Evolutionary conservation across 345 rosid genomes (phyloP).

Genomic region (Brassica rapa): DNA sequence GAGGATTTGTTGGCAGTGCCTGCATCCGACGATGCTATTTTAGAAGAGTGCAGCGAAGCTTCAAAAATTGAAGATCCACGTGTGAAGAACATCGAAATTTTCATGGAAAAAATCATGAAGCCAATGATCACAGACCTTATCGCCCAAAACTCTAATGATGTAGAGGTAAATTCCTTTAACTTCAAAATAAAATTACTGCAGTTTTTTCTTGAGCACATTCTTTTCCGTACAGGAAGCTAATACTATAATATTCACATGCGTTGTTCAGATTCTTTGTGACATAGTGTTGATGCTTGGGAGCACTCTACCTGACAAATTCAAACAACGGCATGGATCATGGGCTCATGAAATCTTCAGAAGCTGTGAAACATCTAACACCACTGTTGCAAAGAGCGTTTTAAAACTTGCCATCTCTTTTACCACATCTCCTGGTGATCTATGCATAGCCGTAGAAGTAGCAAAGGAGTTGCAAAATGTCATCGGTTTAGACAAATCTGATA

Average conservation of each 20-base stretch:
- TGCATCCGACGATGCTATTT: constrained; percentile 40
- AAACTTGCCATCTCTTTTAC: constrained; percentile 56
- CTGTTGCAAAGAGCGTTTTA: constrained; percentile 54
- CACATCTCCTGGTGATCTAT: constrained; percentile 58
- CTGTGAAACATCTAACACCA: constrained; percentile 45
- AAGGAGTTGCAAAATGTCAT: constrained; percentile 51
- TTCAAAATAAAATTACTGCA: background rate
- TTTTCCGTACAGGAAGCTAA: constrained; percentile 9
- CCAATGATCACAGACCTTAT: constrained; percentile 61
- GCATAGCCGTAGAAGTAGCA: constrained; percentile 51
- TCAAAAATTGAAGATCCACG: constrained; percentile 49
- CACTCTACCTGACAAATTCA: constrained; percentile 55
- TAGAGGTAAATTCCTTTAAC: constrained; percentile 56
- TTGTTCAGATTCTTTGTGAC: constrained; percentile 63
- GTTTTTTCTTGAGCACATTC: background rate
- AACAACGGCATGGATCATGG: constrained; percentile 66
- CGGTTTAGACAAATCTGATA: constrained; percentile 40
- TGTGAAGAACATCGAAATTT: constrained; percentile 47
- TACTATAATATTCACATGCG: constrained; percentile 4
- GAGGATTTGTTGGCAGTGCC: constrained; percentile 59
- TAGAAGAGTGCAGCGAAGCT: constrained; percentile 48
- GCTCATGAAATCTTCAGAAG: constrained; percentile 58
- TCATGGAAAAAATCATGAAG: constrained; percentile 54
- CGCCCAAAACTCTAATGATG: constrained; percentile 43
- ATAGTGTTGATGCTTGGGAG: constrained; percentile 51